Conservation (phyloP, 495 filamentous ascomycete species). For the Xylaria castorea region DNA sequence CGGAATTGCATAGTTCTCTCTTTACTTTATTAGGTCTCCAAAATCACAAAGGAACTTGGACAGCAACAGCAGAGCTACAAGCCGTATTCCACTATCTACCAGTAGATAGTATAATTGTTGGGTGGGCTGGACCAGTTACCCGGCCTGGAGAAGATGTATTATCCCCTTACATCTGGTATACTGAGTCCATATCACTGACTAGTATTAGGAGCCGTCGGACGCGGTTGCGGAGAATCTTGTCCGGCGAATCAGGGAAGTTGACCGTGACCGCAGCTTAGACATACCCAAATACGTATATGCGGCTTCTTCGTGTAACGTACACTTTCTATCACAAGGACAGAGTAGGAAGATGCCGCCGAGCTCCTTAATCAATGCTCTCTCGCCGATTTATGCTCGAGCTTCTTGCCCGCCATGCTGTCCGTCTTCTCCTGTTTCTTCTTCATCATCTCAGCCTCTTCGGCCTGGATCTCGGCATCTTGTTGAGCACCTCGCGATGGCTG, state of each 20-base stretch:
- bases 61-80: slow-evolving; percentile 6
- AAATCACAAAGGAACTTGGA: slow-evolving; percentile 1
- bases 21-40: background rate
- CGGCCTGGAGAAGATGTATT: slow-evolving; percentile 8
- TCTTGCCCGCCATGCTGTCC: slow-evolving; percentile 34
- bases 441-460: slow-evolving; percentile 71
- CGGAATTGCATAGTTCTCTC: background rate
- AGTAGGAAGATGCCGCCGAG: background rate
- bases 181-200: background rate
- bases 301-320: background rate
- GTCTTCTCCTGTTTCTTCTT: slow-evolving; percentile 62
- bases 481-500: slow-evolving; percentile 73
- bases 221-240: background rate
- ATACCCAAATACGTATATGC: background rate
- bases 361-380: slow-evolving; percentile 5
- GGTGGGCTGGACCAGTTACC: background rate
- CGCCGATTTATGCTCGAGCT: slow-evolving; percentile 21
- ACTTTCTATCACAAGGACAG: background rate
- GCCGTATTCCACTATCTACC: slow-evolving; percentile 16
- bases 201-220: background rate
- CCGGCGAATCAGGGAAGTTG: background rate
- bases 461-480: slow-evolving; percentile 72
- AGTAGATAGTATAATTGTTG: background rate
- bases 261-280: background rate
- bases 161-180: background rate